Conservation (phyloP, 192 early-diverging fungal species). For the Coemansia sp. region DNA sequence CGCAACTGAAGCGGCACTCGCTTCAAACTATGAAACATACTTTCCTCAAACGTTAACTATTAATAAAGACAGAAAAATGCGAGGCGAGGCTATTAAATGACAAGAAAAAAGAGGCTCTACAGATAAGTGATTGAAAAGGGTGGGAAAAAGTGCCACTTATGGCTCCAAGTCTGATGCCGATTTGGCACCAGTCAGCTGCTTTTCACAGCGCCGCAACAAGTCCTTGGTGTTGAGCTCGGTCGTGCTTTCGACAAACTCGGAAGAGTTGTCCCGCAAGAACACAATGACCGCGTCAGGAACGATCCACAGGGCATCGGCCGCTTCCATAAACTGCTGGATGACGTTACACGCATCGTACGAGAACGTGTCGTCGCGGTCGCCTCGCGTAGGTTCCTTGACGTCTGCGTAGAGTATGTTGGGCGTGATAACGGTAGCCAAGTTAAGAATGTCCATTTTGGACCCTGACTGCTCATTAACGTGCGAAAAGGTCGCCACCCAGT, state of each 20-base stretch:
- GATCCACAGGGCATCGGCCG: constrained; percentile 66
- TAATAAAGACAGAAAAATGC: no score
- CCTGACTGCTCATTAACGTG: constrained; percentile 69
- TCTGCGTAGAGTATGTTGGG: constrained; percentile 91
- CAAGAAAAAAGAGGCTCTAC: constrained; percentile 8
- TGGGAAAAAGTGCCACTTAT: not conserved
- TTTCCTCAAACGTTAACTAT: not conserved
- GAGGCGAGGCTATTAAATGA: not conserved
- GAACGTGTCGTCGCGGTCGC: constrained; percentile 64
- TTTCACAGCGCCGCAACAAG: constrained; percentile 46
- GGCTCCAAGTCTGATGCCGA: constrained; percentile 8
- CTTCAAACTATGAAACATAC: not conserved
- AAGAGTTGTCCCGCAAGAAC: constrained; percentile 44
- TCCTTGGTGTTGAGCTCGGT: constrained; percentile 55
- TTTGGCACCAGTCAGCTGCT: constrained; percentile 16
- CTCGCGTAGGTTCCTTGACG: constrained; percentile 76
- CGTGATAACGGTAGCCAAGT: constrained; percentile 90
- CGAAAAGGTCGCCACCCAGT: constrained; percentile 79
- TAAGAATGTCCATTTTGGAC: constrained; percentile 91
- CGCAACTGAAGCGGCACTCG: not conserved
- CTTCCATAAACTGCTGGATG: constrained; percentile 66
- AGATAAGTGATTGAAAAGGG: not conserved
- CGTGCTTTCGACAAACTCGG: constrained; percentile 41
- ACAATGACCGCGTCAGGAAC: constrained; percentile 54
- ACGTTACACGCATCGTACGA: constrained; percentile 69